phyloP scores from a whole-genome alignment of 2,329 filamentous ascomycete species.

The Bipolaris sorokiniana region DNA sequence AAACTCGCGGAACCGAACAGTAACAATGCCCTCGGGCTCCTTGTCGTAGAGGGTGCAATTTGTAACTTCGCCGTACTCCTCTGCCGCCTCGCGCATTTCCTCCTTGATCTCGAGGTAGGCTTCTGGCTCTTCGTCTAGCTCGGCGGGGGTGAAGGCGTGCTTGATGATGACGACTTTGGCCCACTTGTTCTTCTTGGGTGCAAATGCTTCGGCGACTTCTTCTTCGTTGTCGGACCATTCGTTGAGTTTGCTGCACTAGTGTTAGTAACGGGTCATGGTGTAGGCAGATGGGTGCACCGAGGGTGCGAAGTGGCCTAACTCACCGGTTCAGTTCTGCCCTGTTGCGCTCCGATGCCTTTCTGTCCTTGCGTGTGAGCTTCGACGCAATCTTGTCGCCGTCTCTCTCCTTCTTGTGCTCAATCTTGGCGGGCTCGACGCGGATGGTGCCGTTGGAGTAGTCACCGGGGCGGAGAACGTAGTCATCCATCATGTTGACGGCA shows the following conservation, averaged over 20 bases:
- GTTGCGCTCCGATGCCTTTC: conserved; percentile 88
- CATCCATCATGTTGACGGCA: conserved; percentile 80
- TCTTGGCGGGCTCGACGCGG: conserved; percentile 82
- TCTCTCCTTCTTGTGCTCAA: conserved; percentile 87
- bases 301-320: conserved; percentile 18
- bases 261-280: conserved; percentile 11
- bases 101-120: conserved; percentile 91
- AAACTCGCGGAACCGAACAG: conserved; percentile 77
- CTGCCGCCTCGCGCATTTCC: conserved; percentile 88
- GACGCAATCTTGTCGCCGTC: conserved; percentile 60
- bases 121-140: conserved; percentile 83
- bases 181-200: conserved; percentile 63
- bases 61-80: conserved; percentile 83
- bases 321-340: conserved; percentile 82
- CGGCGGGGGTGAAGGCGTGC: conserved; percentile 88
- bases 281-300: too few species aligned
- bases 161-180: conserved; percentile 87
- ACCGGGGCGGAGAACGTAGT: conserved; percentile 78
- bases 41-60: conserved; percentile 90
- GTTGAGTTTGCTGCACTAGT: conserved; percentile 71
- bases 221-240: conserved; percentile 92
- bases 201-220: conserved; percentile 47
- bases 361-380: conserved; percentile 68
- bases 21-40: conserved; percentile 83
- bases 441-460: conserved; percentile 60